Conservation (phyloP, 768 basidiomycete genomes). For the Suillus americanus region DNA sequence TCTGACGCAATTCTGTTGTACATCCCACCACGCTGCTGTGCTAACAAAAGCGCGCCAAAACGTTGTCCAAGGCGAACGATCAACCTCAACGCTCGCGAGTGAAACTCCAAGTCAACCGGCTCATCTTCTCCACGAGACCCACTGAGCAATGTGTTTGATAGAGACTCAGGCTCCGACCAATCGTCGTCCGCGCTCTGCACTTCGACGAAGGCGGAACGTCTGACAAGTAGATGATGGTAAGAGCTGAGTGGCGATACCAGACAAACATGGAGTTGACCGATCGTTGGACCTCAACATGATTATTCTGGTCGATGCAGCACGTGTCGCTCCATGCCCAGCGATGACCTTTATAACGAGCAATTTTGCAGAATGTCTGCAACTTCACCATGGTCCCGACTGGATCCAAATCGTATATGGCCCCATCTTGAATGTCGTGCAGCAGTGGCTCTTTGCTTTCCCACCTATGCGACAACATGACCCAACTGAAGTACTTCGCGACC, state of each 20-base stretch:
- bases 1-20: neutral
- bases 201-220: neutral
- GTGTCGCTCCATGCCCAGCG: neutral
- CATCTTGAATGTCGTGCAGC: neutral
- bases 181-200: neutral
- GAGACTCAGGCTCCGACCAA: neutral
- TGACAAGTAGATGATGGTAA: neutral
- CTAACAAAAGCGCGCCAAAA: neutral
- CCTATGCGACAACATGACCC: neutral
- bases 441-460: neutral
- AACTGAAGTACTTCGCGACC: neutral
- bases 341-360: neutral
- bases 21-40: neutral
- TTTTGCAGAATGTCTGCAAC: neutral
- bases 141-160: neutral
- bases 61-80: neutral
- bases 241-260: neutral
- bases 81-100: neutral
- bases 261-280: neutral
- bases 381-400: neutral
- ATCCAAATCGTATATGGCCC: neutral
- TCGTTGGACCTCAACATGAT: neutral
- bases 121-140: neutral
- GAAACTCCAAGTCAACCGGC: neutral
- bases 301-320: neutral